Conservation (phyloP, 768 basidiomycete species). For the Botryobasidium botryosum region DNA sequence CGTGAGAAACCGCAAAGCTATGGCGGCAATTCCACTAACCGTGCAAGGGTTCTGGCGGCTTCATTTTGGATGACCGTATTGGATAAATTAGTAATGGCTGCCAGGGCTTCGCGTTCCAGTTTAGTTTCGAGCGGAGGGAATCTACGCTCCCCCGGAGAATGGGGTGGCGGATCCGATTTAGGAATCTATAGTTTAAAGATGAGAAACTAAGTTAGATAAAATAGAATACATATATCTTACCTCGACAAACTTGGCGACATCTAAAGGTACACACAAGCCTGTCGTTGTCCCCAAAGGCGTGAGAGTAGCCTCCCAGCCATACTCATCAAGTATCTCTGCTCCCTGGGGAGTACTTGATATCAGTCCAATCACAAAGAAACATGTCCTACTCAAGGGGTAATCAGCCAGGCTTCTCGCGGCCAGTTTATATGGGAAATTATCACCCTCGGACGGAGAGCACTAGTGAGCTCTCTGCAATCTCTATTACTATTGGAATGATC, state of each 20-base stretch:
- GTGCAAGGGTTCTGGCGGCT: slow-evolving; percentile 76
- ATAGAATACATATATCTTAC: slow-evolving; percentile 29
- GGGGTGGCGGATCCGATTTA: slow-evolving; percentile 34
- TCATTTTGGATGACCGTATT: slow-evolving; percentile 94
- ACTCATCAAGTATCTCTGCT: slow-evolving; percentile 83
- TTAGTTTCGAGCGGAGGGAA: slow-evolving; percentile 49
- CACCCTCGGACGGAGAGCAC: slow-evolving; percentile 90
- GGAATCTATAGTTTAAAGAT: slow-evolving; percentile 36
- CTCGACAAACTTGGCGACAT: slow-evolving; percentile 61
- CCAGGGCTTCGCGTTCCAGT: slow-evolving; percentile 67
- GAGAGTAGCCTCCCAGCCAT: slow-evolving; percentile 81
- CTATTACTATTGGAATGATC: slow-evolving; percentile 73
- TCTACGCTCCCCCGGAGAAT: not conserved
- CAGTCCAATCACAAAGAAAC: slow-evolving; percentile 87
- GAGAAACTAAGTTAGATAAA: slow-evolving; percentile 3
- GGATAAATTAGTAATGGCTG: slow-evolving; percentile 81
- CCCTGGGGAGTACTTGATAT: slow-evolving; percentile 86
- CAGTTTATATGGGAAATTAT: slow-evolving; percentile 16
- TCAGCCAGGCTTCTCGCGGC: not conserved
- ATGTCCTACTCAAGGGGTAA: slow-evolving; percentile 42
- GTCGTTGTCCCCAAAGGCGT: slow-evolving; percentile 76
- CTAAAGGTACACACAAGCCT: slow-evolving; percentile 79
- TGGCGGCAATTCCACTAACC: slow-evolving; percentile 28
- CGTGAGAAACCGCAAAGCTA: not conserved
- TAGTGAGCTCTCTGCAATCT: slow-evolving; percentile 78